Conservation (phyloP, 441 rosid genomes). For the Lepidium campestre region DNA sequence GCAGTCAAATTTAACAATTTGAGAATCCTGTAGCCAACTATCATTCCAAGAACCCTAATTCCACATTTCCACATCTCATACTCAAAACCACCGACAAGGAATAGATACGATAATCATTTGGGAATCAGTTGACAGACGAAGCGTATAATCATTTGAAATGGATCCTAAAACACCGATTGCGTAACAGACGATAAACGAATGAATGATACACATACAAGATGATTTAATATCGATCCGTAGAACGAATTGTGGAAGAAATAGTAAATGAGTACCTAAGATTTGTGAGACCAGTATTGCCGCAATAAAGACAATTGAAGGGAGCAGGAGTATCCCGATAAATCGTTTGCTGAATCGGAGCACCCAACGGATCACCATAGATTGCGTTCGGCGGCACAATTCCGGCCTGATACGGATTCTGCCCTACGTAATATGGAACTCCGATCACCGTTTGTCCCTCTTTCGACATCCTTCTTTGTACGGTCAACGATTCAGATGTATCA, state of each 20-base stretch:
- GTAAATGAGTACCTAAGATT: constrained; percentile 40
- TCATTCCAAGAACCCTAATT: not conserved
- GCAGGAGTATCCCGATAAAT: constrained; percentile 85
- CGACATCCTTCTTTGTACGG: constrained; percentile 30
- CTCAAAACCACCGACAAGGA: constrained; percentile 5
- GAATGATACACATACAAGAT: not conserved
- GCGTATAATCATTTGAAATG: not conserved
- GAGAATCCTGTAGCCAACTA: not conserved
- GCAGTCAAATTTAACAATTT: not conserved
- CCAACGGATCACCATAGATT: constrained; percentile 64
- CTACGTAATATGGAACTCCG: constrained; percentile 71
- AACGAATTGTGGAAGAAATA: not conserved
- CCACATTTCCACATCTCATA: not conserved
- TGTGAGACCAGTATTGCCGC: constrained; percentile 78
- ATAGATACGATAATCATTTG: not conserved
- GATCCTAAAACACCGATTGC: not conserved
- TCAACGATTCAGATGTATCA: constrained; percentile 2
- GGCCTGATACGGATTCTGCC: constrained; percentile 61
- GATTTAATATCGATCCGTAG: not conserved
- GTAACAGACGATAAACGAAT: not conserved
- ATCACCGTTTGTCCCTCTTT: constrained; percentile 52
- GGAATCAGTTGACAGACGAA: not conserved
- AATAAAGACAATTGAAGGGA: constrained; percentile 65
- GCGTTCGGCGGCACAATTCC: constrained; percentile 75
- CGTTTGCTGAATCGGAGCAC: constrained; percentile 77